Base-by-base conservation (phyloP, 495 filamentous ascomycete genomes). In the Trichoderma erinaceum region DNA sequence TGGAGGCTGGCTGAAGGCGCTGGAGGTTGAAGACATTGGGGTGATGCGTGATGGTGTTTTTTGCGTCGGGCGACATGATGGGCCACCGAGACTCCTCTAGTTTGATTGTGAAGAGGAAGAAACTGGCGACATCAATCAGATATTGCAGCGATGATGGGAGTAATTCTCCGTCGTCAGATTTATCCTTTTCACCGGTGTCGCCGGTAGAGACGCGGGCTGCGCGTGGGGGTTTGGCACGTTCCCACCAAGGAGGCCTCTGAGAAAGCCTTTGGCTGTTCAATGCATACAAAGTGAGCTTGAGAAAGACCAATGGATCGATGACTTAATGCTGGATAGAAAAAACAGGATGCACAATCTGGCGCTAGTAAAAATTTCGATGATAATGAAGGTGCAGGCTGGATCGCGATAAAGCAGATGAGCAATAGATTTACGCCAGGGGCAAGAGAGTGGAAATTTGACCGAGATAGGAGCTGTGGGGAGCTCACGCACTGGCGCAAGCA, bases 11-110 rank as follows among this genome's bases (percentile, higher is more conserved):
- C 32, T 69, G 69, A 67, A 76, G 71, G 43, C 73, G 72, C 70
- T 82, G 72, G 65, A 76, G 70, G 68, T 82, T 76, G 71, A 82
- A 81, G 41, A 82, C 78, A 41, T 75, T 73, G 16, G 75, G 77
- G 65, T 77, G 77, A 70, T 75, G 75, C 1, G 77, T 76, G 61
- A 78, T 75, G 46, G 67, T 76, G 67, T 72, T 65, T 16, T 66
- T 67, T 27, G 75, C 66, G 66, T 78, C 75, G 0, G 73, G 72
- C 35, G 66, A 69, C 73, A 75, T 73, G 58, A 65, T 63, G 65
- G 61, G n/a, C n/a, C 2, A 32, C 29, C 56, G 4, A 61, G 56
- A 4, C 15, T 12, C 12, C 12, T 13, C 27, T 61, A 13, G 35
- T 15, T 32, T 11, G 12, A 21, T 25, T 58, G 50, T 58, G 11